phyloP scores from a whole-genome alignment of 129 eudicot genomes.

The Saussurea involucrata region DNA sequence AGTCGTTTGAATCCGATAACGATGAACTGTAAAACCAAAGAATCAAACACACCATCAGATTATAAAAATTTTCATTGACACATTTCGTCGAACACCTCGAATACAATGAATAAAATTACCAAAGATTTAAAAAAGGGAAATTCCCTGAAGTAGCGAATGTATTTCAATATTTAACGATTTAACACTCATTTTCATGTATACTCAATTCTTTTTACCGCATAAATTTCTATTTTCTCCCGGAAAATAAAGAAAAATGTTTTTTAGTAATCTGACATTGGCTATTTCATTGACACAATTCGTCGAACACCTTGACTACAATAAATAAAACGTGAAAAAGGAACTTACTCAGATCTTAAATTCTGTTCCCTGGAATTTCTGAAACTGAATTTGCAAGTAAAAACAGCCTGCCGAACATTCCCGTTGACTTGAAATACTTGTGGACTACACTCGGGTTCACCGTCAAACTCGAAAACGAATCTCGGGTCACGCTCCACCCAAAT shows the following conservation, averaged over 20 bases:
- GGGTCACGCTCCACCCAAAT: constrained; percentile 82
- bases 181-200: too few species aligned
- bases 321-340: background rate
- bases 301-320: constrained; percentile 11
- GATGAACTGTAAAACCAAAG: constrained; percentile 49
- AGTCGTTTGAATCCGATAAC: constrained; percentile 50
- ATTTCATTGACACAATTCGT: constrained; percentile 4
- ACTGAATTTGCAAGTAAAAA: constrained; percentile 85
- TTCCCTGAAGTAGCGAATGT: too few species aligned
- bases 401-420: constrained; percentile 88
- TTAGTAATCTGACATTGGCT: too few species aligned
- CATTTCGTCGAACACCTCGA: constrained; percentile 20
- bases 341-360: constrained; percentile 72
- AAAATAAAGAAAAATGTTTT: too few species aligned
- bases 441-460: constrained; percentile 92
- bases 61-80: background rate
- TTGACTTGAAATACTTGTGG: constrained; percentile 93
- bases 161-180: too few species aligned
- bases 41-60: background rate
- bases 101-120: background rate
- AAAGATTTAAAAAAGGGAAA: too few species aligned
- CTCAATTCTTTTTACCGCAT: too few species aligned
- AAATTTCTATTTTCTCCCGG: too few species aligned
- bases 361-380: constrained; percentile 56
- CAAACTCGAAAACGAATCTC: constrained; percentile 86